Base-by-base conservation (phyloP, 148 eudicot species). In the Rheum nobile region DNA sequence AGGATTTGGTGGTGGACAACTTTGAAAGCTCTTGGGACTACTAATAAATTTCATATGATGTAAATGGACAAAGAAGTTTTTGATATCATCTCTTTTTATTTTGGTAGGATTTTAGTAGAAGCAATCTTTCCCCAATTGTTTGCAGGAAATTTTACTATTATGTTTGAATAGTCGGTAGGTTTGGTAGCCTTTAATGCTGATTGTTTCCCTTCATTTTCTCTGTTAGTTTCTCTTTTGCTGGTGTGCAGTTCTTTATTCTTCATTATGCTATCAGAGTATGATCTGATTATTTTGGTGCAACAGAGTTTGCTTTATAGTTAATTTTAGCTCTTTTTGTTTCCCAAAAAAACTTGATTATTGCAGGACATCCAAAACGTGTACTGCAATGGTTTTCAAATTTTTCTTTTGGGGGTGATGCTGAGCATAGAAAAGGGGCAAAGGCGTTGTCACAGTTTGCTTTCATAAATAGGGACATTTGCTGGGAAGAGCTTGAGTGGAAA, bases 401-500 rank as follows among this genome's bases (percentile, higher is more conserved):
- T 77, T 65, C 96, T 54, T 67, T 82, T 24, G 80, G 72, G 52
- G 84, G 86, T 77, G 83, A 83, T 48, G 48, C 81, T 67, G 92
- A 85, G 39, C 96, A 92, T 83, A 83, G 86, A 72, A 84, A 86
- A 70, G 99, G 99, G 46, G 99, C 99, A 0, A 92, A 87, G 83
- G 89, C 99, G 50, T 74, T 96, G 47, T 90, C 99, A 61, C 91
- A 87, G 65, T 96, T 87, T 86, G 96, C 97, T 37, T 96, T 96
- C 75, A 82, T 89, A 16, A 87, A 96, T 81, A 81, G 97, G 67
- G 96, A 92, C 86, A 88, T 87, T 73, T 96, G 97, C 76, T 96
- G 99, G 99, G 99, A 92, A 82, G 99, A 96, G 80, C 96, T 92
- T 71, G 96, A 90, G 82, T 96, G 99, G 99, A 92, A 85, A 68